Evolutionary conservation across 495 filamentous ascomycete species (phyloP), one percentile per base, ranked within the genome.

Genomic region (Pyronema omphalodes): DNA sequence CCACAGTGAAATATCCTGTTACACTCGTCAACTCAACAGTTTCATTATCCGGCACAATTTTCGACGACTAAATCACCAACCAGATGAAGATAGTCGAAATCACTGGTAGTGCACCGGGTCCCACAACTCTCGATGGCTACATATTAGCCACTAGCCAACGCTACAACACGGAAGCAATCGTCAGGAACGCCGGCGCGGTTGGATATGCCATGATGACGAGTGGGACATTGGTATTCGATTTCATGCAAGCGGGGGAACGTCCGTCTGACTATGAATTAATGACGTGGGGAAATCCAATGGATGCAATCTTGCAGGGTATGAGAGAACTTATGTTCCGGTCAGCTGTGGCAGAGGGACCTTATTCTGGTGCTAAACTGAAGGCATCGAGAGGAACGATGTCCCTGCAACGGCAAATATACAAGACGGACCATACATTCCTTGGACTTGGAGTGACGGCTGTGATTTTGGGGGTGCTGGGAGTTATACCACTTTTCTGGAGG

Each of bases 251-350:
- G 9, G 47, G n/a, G 35, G 33, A 11, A 34, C n/a, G 9, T 17
- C 11, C 46, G 7, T 1, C 15, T 5, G 17, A 34, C 40, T 29
- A 39, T 34, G 48, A 34, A 9, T 7, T 2, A 12, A 51, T 43
- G 14, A 53, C 55, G 33, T 56, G 55, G 55, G 33, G 37, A 7
- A 23, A 56, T 37, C 55, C 55, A 46, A 56, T 51, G 9, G 47
- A 52, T 8, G 37, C n/a, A 9, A 56, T 56, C n/a, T 39, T 56
- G 11, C 19, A 52, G 33, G 55, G 55, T 37, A 33, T 56, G 37
- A 43, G 55, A 14, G 55, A 56, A 44, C 44, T 56, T 34, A 56
- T 56, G 55, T 56, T 56, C 23, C 55, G 55, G 15, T 34, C 55
- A 12, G 55, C 55, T n/a, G 41, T 56, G 7, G n/a, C 9, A 23